Conservation (phyloP, 1,284 basidiomycete species). For the Leucoagaricus sp. region DNA sequence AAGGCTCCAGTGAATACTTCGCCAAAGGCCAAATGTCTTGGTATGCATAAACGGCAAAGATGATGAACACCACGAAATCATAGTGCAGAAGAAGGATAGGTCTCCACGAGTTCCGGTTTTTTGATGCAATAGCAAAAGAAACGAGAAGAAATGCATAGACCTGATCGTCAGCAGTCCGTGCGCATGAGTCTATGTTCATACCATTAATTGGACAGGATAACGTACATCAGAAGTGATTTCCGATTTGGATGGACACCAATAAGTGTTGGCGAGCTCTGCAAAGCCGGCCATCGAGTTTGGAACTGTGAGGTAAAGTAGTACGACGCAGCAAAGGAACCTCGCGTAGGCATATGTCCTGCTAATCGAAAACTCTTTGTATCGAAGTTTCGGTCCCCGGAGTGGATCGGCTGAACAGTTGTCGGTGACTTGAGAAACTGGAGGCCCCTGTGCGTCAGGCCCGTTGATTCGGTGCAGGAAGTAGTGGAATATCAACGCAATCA, state of each 20-base stretch:
- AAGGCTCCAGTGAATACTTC: not conserved
- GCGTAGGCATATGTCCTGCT: not conserved
- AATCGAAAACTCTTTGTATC: not conserved
- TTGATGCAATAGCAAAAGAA: not conserved
- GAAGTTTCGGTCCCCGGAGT: not conserved
- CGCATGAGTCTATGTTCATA: not conserved
- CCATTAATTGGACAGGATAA: not conserved
- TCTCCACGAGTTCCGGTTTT: not conserved
- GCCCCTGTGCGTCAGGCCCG: not conserved
- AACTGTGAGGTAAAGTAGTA: not conserved
- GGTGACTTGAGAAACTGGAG: not conserved
- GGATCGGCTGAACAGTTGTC: not conserved
- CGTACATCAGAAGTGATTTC: conserved; percentile 1
- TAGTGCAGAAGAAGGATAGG: not conserved
- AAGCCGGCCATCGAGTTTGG: not conserved
- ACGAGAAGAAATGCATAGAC: not conserved
- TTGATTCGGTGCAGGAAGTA: not conserved
- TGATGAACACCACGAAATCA: not conserved
- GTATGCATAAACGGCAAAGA: conserved; percentile 7
- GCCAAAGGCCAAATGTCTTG: conserved; percentile 17
- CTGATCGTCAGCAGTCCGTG: not conserved
- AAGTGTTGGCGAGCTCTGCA: not conserved
- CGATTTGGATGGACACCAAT: not conserved
- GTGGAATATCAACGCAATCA: not conserved
- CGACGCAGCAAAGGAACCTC: not conserved